Percentiles rank a stretch among this genome's conserved stretches.
phyloP scores from a whole-genome alignment of 2,329 filamentous ascomycete genomes.

The Pseudogymnoascus sp. region DNA sequence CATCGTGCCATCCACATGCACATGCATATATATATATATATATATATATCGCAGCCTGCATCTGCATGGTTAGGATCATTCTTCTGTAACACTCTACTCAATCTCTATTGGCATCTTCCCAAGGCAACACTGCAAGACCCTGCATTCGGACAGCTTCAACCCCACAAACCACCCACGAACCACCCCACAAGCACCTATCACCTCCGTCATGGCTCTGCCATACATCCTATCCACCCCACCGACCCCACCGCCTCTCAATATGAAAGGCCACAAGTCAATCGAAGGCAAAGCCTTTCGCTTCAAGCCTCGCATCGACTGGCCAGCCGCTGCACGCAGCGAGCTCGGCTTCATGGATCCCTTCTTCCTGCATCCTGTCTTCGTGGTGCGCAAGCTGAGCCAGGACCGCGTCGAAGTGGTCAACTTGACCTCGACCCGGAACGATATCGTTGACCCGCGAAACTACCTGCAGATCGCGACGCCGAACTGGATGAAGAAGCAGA shows the following conservation, averaged over 20 bases:
- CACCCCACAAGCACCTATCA: background rate
- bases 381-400: background rate
- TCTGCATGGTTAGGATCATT: slow-evolving; percentile 3
- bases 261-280: background rate
- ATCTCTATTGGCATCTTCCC: background rate
- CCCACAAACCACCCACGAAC: background rate
- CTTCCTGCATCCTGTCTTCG: background rate
- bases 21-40: background rate
- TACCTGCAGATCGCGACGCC: slow-evolving; percentile 6
- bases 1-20: background rate
- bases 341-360: background rate
- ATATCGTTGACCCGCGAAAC: background rate
- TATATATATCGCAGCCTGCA: slow-evolving; percentile 4
- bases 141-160: background rate
- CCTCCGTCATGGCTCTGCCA: background rate
- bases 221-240: background rate
- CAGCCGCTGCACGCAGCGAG: background rate
- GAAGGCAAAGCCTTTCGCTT: slow-evolving; percentile 5
- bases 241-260: background rate
- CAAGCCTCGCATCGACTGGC: slow-evolving; percentile 1
- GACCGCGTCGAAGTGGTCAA: slow-evolving; percentile 1
- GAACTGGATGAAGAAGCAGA: slow-evolving; percentile 7
- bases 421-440: background rate
- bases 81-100: slow-evolving; percentile 1
- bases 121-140: background rate